Base-by-base conservation (phyloP, 495 filamentous ascomycete genomes). In the Lasiosphaeria miniovina region DNA sequence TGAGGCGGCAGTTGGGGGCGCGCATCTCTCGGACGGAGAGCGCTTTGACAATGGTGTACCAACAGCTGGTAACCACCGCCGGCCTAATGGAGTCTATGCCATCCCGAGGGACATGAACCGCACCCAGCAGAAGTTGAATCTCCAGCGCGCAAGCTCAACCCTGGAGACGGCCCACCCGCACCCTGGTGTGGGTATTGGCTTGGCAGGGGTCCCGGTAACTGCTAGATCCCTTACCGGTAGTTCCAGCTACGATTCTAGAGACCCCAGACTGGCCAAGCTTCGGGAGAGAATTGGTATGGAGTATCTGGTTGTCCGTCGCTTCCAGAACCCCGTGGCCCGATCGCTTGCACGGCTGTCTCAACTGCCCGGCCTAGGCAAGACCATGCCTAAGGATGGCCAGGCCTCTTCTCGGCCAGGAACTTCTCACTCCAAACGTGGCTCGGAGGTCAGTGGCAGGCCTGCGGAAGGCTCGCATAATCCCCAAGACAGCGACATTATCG, bases 41-140 rank as follows among this genome's bases (percentile, higher is more conserved):
- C 75, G 77, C 12, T 71, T 74, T 14, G 74, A 67, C 32, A 57
- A 54, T 6, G 40, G 33, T 12, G 55, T 52, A 7, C 36, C 40
- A 11, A 71, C 52, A 66, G 70, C 49, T 32, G 56, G 15, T 14
- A 32, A 40, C 9, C 63, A 53, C 31, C 3, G 59, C 1, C 53
- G 61, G 9, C 64, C 60, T 40, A 46, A n/a, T 17, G 61, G 55
- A n/a, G 57, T 62, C 10, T 54, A 57, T 35, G 64, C 50, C n/a
- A 63, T 71, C 50, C 77, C 77, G 4, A 73, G 78, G 1, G 81
- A 83, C 35, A 76, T 82, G 59, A 87, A 82, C 57, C 77, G 86
- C 24, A 88, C 84, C 5, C 87, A 90, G 68, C 87, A 89, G 65
- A 90, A 90, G 59, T 73, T 90, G 11, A 84, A 87, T 74, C 81